Percentiles rank a stretch among this genome's conserved stretches.
These are phyloP conservation scores for Hydnomerulius pinastri DNA, from an alignment of 768 basidiomycete species.

Conservation along the genomic window DNA sequence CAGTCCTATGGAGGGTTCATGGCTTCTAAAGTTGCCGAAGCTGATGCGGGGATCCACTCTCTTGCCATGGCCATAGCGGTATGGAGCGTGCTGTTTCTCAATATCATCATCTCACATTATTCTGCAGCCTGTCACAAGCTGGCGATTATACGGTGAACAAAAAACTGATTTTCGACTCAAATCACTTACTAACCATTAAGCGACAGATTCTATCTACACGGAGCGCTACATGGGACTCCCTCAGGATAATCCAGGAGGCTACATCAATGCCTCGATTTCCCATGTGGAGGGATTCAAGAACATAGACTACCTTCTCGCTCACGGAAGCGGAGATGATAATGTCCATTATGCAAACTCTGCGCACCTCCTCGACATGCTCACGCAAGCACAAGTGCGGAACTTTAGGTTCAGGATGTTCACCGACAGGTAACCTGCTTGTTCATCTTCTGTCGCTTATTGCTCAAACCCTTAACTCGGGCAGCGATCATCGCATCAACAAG, in stretches of 20 bases:
- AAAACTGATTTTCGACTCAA: neutral
- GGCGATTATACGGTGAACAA: constrained; percentile 72
- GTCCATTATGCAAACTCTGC: constrained; percentile 94
- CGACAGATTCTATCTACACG: constrained; percentile 89
- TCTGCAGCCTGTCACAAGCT: constrained; percentile 80
- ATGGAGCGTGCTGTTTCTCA: constrained; percentile 24
- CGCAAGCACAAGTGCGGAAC: constrained; percentile 65
- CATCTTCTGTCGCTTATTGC: neutral
- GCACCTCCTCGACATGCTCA: constrained; percentile 92
- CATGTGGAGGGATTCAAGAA: constrained; percentile 86
- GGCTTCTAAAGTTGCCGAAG: constrained; percentile 90
- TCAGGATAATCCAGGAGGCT: constrained; percentile 77
- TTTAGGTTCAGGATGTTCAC: constrained; percentile 96
- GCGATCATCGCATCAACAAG: constrained; percentile 76
- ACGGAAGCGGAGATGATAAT: constrained; percentile 96
- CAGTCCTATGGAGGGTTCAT: constrained; percentile 97
- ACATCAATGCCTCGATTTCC: constrained; percentile 84
- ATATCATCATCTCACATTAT: constrained; percentile 12
- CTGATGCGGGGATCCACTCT: constrained; percentile 85
- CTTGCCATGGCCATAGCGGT: constrained; percentile 92
- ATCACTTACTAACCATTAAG: neutral
- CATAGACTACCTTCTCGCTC: constrained; percentile 81
- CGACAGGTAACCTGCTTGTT: constrained; percentile 67
- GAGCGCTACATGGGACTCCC: constrained; percentile 96
- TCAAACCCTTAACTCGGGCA: constrained; percentile 32